Evolutionary conservation across 2,329 filamentous ascomycete species (phyloP).

Genomic region (Claviceps sp.): DNA sequence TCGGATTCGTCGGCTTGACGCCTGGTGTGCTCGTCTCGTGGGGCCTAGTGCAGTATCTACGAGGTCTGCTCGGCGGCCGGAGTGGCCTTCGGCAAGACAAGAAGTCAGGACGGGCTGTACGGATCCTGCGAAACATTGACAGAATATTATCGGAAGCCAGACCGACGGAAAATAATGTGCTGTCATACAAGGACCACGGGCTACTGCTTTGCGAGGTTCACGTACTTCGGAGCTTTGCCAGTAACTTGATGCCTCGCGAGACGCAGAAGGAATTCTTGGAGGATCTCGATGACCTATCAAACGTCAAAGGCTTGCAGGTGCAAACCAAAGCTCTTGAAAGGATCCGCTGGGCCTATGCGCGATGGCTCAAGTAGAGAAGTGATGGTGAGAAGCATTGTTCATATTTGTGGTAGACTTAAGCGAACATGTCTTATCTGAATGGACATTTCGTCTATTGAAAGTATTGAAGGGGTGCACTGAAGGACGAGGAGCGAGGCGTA

Average conservation of each 20-base stretch:
- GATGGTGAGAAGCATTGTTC: background rate
- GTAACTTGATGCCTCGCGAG: slow-evolving; percentile 53
- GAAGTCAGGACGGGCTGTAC: slow-evolving; percentile 56
- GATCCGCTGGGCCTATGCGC: slow-evolving; percentile 80
- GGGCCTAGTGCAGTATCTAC: slow-evolving; percentile 59
- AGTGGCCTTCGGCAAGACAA: slow-evolving; percentile 52
- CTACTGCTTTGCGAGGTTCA: slow-evolving; percentile 84
- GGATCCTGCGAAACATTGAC: slow-evolving; percentile 78
- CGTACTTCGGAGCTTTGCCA: slow-evolving; percentile 52
- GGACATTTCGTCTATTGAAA: background rate
- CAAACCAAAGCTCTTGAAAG: slow-evolving; percentile 71
- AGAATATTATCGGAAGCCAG: slow-evolving; percentile 58
- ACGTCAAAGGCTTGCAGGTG: slow-evolving; percentile 64
- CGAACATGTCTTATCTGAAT: background rate
- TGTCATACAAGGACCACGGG: slow-evolving; percentile 88
- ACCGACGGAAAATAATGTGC: slow-evolving; percentile 57
- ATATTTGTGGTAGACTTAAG: background rate
- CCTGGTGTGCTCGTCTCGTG: slow-evolving; percentile 83
- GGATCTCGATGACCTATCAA: slow-evolving; percentile 74
- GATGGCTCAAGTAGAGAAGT: slow-evolving; percentile 43
- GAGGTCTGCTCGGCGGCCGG: slow-evolving; percentile 54
- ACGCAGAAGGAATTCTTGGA: slow-evolving; percentile 77
- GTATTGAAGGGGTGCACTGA: background rate
- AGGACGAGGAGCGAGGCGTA: background rate
- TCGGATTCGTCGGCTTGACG: slow-evolving; percentile 91